A percentile compares a stretch with the other conserved stretches of the same genome.
phyloP scores from a whole-genome alignment of 768 basidiomycete species.

The Hygrocybe punicea region DNA sequence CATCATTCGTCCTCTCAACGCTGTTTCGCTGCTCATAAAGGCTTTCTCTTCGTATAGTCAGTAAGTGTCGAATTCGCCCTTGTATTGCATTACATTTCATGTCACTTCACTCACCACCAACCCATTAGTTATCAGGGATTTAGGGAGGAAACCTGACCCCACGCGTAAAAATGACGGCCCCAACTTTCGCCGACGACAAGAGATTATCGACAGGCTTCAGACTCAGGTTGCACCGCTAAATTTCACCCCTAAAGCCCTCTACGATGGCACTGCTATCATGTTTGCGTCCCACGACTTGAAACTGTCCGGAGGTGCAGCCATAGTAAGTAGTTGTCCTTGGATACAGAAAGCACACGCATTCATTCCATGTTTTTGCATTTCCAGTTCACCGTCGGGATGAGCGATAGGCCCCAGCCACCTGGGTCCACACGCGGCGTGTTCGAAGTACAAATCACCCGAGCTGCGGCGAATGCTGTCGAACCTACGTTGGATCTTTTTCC shows the following conservation, averaged over 20 bases:
- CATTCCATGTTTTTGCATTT: neutral
- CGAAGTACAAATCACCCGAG: constrained; percentile 35
- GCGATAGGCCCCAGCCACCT: constrained; percentile 16
- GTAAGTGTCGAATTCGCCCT: constrained; percentile 2
- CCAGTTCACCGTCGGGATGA: constrained; percentile 38
- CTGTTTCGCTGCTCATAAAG: neutral
- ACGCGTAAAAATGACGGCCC: neutral
- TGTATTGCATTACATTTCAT: neutral
- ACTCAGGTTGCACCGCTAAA: constrained; percentile 28
- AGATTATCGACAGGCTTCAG: constrained; percentile 42
- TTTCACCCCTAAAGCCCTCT: constrained; percentile 45
- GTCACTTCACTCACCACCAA: neutral
- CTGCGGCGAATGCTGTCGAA: constrained; percentile 35
- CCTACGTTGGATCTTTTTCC: constrained; percentile 26
- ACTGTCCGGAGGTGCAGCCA: constrained; percentile 28
- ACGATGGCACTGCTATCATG: constrained; percentile 44
- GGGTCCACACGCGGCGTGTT: constrained; percentile 12
- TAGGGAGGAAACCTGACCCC: constrained; percentile 7
- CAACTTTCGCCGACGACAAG: constrained; percentile 22
- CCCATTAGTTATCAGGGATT: constrained; percentile 19
- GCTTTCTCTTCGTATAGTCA: constrained; percentile 1
- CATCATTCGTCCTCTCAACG: neutral
- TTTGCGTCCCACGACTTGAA: constrained; percentile 36
- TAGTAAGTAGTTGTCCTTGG: constrained; percentile 22
- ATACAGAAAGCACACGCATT: neutral